These are phyloP conservation scores for Plasmodium blacklocki DNA, from an alignment of 169 alveolate species.

Conservation along the genomic window DNA sequence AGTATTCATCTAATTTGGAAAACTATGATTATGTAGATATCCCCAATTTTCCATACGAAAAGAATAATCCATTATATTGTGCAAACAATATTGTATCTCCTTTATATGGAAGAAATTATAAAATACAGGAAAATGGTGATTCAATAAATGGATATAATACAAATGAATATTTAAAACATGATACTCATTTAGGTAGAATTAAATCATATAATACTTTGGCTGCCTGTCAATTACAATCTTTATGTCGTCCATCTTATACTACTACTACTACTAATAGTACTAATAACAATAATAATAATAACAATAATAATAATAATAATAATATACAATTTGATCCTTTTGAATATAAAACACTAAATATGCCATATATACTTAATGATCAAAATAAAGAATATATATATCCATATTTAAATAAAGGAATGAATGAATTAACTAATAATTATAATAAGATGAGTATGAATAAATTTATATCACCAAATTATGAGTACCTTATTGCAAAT, in stretches of 20 bases:
- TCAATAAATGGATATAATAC: neutral
- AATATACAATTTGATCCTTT: neutral
- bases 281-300: no score
- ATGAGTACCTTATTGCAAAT: slow-evolving; percentile 34
- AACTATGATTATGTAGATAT: slow-evolving; percentile 27
- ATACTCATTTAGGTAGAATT: neutral
- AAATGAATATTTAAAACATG: neutral
- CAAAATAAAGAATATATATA: neutral
- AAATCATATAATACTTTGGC: neutral
- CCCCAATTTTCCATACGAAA: neutral
- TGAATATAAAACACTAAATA: slow-evolving; percentile 9
- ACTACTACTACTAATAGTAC: no score
- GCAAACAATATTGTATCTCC: slow-evolving; percentile 33
- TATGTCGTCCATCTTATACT: slow-evolving; percentile 11
- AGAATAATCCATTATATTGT: slow-evolving; percentile 15
- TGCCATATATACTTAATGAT: slow-evolving; percentile 32
- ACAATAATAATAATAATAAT: no score
- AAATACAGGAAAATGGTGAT: slow-evolving; percentile 5
- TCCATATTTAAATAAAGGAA: slow-evolving; percentile 31
- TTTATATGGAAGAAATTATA: neutral
- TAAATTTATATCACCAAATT: slow-evolving; percentile 7
- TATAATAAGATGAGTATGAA: slow-evolving; percentile 14
- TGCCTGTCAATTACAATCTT: neutral
- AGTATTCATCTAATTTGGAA: slow-evolving; percentile 9
- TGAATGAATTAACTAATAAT: slow-evolving; percentile 6